Evolutionary conservation across 2,329 filamentous ascomycete genomes (phyloP), one percentile per base, ranked within the genome.

Genomic region (Clarireedia hainanense): DNA sequence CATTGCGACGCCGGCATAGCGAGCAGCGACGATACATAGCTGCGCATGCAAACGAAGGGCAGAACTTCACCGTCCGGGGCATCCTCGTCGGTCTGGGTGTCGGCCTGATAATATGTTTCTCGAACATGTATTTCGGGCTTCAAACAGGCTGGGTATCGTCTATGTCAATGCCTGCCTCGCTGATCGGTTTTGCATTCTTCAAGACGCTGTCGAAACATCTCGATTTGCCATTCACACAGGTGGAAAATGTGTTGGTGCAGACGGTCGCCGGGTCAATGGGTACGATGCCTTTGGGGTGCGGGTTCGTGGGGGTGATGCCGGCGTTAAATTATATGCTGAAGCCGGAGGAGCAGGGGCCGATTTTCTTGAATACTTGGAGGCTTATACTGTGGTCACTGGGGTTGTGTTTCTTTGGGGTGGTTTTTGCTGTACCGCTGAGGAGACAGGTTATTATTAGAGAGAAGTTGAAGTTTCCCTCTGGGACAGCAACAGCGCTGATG

Each of bases 81-180:
- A 78, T 97, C 40, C 68, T 83, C 5, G 89, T 89, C 27, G 94
- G 94, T 15, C 76, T 95, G 5, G 75, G 81, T 3, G 94, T 99
- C 60, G 94, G 94, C 42, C 82, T 94, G 4, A 77, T 97, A 55
- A 96, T 97, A 67, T 94, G 89, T 68, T 96, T 96, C 70, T 95
- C 89, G 52, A 99, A 99, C 69, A 96, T 95, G 77, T 99, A 97
- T 72, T 99, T 99, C 70, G 94, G 94, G n/a, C 77, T 99, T 34
- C 94, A 97, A 73, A 95, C 68, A 14, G 85, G 85, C 61, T 88
- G 85, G 85, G 81, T 89, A 39, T 83, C 85, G 66, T 89, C 89
- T 63, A 97, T 99, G 94, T 89, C 90, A 15, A 96, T 99, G 91
- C 94, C 94, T 0, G 89, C 91, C 1, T 94, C 91, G 23, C 76